Base-by-base conservation (phyloP, 2,329 filamentous ascomycete species). In the Epichloe uncinata region DNA sequence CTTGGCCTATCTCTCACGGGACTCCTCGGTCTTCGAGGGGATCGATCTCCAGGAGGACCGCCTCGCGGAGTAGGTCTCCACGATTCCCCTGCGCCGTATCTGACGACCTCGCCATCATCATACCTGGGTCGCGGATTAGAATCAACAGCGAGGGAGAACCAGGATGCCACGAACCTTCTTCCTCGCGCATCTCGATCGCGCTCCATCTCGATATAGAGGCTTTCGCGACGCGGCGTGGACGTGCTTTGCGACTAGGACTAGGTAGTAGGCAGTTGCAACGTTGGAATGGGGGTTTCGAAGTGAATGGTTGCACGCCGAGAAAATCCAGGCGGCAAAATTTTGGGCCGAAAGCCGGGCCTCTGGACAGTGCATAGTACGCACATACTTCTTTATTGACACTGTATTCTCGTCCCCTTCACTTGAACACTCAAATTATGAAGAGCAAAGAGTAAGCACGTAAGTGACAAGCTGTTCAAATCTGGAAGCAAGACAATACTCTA, bases 21-120 rank as follows among this genome's bases (percentile, higher is more conserved):
- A 52, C 63, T 63, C 45, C 62, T 58, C 6, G 60, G 55, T 42
- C 60, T 61, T 41, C 69, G 67, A 8, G 73, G 72, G 30, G 73
- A 74, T 50, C 72, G 68, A 54, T 72, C 69, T 45, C 66, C 64
- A 33, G 26, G 38, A 40, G 49, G 49, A 12, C 42, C 50, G 30
- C 46, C 67, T 49, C 72, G 64, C 47, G 77, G 78, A 52, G 75
- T 79, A 11, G 77, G 77, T 52, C 77, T 69, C 69, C 78, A 81
- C 37, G 76, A 79, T 63, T 81, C 77, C 52, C 77, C 77, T 12
- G 78, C 78, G 47, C 77, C 77, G 60, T 80, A 81, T 58, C 77
- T 70, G 54, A 78, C 74, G 49, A 81, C 78, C 64, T 81, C 77
- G 42, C 77, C 77, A 55, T 81, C 77, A 55, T 81, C 77, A 57